Evolutionary conservation across 73 alveolate genomes (phyloP).

Genomic region (Tetrahymena borealis): DNA sequence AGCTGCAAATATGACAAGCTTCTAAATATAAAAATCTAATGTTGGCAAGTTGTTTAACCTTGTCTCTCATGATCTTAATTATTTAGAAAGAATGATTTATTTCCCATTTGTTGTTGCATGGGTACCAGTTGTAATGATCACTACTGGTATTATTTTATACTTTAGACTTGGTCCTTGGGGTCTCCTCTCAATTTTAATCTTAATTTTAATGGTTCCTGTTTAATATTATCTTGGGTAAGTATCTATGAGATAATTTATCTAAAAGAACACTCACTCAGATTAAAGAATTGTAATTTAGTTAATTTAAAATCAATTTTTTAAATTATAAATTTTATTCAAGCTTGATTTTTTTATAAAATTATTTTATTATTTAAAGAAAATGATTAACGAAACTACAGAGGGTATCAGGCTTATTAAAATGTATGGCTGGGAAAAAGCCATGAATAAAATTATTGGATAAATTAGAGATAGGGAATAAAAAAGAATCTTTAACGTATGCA

Average conservation of each 20-base stretch:
- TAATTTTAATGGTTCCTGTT: background rate
- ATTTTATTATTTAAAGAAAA: no score
- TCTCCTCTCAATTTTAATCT: background rate
- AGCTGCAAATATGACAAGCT: background rate
- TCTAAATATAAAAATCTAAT: background rate
- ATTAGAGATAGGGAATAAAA: background rate
- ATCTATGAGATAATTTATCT: background rate
- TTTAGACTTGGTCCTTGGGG: background rate
- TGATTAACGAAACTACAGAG: conserved; percentile 29
- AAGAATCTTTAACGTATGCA: background rate
- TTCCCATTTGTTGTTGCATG: background rate
- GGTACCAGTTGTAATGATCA: background rate
- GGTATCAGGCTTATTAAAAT: conserved; percentile 40
- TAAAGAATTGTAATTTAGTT: background rate
- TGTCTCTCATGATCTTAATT: background rate
- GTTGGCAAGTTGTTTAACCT: background rate
- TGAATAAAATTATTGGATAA: background rate
- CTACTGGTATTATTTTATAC: background rate
- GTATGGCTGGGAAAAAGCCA: conserved; percentile 48
- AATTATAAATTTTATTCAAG: no score
- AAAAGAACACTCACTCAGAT: background rate
- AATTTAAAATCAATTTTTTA: background rate
- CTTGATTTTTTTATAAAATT: no score
- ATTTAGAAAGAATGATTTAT: background rate
- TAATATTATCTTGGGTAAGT: background rate